Evolutionary conservation across 2,329 filamentous ascomycete species (phyloP), one percentile per base, ranked within the genome.

Genomic region (Colletotrichum liriopes): DNA sequence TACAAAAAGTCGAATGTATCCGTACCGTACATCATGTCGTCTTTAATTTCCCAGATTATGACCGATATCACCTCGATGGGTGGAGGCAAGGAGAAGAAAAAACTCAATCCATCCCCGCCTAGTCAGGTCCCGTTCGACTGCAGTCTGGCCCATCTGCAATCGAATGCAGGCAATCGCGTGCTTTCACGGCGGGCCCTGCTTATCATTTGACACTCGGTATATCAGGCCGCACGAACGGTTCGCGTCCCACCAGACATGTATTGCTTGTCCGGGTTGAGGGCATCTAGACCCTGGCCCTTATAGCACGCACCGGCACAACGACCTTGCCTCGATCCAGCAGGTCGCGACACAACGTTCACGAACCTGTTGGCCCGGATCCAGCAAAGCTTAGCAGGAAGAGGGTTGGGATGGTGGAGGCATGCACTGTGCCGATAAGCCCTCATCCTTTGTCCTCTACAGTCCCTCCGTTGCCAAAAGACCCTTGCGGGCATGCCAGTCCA

Each of bases 271-370:
- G 32, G 6, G 35, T 8, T 9, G 41, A 35, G 41, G 20, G 8
- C 0, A 29, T 29, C 18, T 32, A 37, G 56, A 45, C 20, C 18
- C 39, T 35, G 39, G 29, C 29, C 16, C 51, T 55, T 41, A n/a
- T 32, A 39, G 12, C 59, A 51, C n/a, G 39, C 41, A 26, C 41
- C 65, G 20, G 35, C 52, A 63, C 29, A 23, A 45, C 58, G 32
- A 61, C n/a, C 58, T 67, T 63, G 29, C 51, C 65, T 59, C 58
- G n/a, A 68, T 68, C 49, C 11, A 72, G 69, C 58, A 68, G 69
- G 69, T 68, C 18, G 20, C 41, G 32, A 58, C 52, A 23, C 51
- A 61, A 55, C 32, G n/a, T 32, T 41, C 68, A 64, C 56, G 41
- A 67, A 61, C 41, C 64, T 60, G 41, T 67, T 56, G 41, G 47